phyloP scores from a whole-genome alignment of 208 protist genomes.

The Wallacemonas sp. region DNA sequence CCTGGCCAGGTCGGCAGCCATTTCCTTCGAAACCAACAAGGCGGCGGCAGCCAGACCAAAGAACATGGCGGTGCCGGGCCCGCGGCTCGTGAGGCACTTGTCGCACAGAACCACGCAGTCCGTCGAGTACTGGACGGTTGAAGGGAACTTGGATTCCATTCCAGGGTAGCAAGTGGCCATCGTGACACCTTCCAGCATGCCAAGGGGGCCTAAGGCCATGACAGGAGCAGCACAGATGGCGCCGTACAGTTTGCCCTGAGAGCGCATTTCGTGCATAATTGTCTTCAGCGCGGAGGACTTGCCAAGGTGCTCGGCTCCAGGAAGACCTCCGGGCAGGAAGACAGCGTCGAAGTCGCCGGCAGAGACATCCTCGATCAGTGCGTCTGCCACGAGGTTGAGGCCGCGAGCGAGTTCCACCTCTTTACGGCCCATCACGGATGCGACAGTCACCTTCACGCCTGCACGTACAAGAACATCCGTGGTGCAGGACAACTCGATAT shows the following conservation, averaged over 20 bases:
- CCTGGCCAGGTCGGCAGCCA: slow-evolving; percentile 63
- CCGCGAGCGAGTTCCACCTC: slow-evolving; percentile 64
- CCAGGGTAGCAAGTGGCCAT: slow-evolving; percentile 79
- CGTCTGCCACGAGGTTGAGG: slow-evolving; percentile 57
- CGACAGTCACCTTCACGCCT: slow-evolving; percentile 71
- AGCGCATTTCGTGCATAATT: slow-evolving; percentile 60
- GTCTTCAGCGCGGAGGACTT: slow-evolving; percentile 62
- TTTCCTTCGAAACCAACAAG: slow-evolving; percentile 57
- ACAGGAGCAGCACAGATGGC: slow-evolving; percentile 86
- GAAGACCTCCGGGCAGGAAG: slow-evolving; percentile 79
- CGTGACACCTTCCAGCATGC: slow-evolving; percentile 72
- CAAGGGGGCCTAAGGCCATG: slow-evolving; percentile 60
- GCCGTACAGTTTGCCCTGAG: slow-evolving; percentile 71
- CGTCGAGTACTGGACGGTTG: slow-evolving; percentile 46
- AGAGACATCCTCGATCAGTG: slow-evolving; percentile 60
- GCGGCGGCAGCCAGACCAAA: slow-evolving; percentile 80
- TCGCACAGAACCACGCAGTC: slow-evolving; percentile 72
- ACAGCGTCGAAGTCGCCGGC: slow-evolving; percentile 70
- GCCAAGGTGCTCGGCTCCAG: slow-evolving; percentile 69
- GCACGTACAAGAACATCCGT: slow-evolving; percentile 80
- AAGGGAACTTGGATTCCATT: slow-evolving; percentile 71
- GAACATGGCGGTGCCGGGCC: slow-evolving; percentile 82
- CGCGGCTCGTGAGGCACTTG: slow-evolving; percentile 85
- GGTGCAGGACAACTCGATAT: slow-evolving; percentile 87
- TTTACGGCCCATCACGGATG: slow-evolving; percentile 68